Evolutionary conservation across 805 yeast species (phyloP).

Genomic region (Kurtzmaniella fragi): DNA sequence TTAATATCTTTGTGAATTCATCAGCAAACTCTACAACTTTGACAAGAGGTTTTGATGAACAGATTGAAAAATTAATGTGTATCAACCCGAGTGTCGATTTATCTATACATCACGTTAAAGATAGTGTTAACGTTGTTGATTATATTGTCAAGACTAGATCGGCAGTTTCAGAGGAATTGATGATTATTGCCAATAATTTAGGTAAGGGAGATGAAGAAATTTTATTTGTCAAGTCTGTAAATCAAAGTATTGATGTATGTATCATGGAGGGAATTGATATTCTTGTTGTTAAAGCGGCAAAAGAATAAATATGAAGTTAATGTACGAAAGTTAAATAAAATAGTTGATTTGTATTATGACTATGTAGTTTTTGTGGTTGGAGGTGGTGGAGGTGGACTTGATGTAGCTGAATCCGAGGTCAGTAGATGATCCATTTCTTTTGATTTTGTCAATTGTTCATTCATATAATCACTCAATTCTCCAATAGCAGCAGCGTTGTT

Average conservation of each 20-base stretch:
- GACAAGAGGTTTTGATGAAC: conserved; percentile 11
- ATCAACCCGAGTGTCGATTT: conserved; percentile 9
- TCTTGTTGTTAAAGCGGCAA: conserved; percentile 17
- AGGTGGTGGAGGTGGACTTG: conserved; percentile 28
- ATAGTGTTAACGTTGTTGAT: conserved; percentile 8
- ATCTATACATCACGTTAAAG: conserved; percentile 12
- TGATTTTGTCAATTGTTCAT: conserved; percentile 39
- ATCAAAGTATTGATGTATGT: conserved; percentile 17
- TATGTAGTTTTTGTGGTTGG: conserved; percentile 14
- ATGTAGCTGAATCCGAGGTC: conserved; percentile 2
- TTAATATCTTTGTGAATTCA: conserved; percentile 18
- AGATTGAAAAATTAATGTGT: conserved; percentile 8
- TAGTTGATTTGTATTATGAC: background rate
- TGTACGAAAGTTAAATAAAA: no score
- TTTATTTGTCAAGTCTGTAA: conserved; percentile 17
- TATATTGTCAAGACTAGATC: conserved; percentile 8
- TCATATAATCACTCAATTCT: conserved; percentile 36
- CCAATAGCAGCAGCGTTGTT: conserved; percentile 15
- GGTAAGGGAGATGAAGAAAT: conserved; percentile 6
- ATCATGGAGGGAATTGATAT: conserved; percentile 19
- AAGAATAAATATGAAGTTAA: background rate
- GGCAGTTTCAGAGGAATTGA: conserved; percentile 14
- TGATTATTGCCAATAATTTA: conserved; percentile 19
- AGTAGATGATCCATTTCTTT: conserved; percentile 25
- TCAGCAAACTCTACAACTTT: conserved; percentile 6